Percentiles rank a stretch among this genome's conserved stretches.
Evolutionary conservation across 495 filamentous ascomycete species (phyloP).

Genomic region (Tuber aestivum): DNA sequence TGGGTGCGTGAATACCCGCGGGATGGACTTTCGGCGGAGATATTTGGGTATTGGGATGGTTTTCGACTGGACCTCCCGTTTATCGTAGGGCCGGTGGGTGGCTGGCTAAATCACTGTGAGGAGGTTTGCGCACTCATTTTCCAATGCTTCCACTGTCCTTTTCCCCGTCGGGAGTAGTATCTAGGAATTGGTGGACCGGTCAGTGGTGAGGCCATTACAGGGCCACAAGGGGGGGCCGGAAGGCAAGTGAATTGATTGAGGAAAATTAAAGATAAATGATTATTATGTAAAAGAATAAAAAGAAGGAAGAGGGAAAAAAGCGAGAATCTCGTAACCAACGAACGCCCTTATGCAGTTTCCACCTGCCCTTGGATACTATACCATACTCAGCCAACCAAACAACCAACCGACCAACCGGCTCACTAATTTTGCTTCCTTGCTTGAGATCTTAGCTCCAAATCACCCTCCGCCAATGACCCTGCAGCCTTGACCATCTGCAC

Average conservation of each 20-base stretch:
- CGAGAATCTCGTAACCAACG: not conserved
- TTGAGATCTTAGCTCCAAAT: conserved; percentile 53
- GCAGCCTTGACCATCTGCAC: conserved; percentile 91
- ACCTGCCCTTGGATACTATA: not conserved
- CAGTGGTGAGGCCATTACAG: not conserved
- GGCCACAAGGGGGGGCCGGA: not conserved
- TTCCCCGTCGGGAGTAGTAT: not conserved
- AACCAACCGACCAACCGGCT: not conserved
- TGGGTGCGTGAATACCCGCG: too few species aligned
- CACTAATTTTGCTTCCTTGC: conserved; percentile 16
- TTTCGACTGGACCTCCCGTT: not conserved
- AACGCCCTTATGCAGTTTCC: not conserved
- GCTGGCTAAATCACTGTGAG: not conserved
- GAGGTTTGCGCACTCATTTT: not conserved
- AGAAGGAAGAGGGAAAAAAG: not conserved
- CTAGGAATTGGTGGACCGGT: not conserved
- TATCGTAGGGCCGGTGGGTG: not conserved
- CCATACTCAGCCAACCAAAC: not conserved
- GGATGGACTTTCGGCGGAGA: not conserved
- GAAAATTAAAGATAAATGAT: not conserved
- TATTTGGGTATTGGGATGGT: not conserved
- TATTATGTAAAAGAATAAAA: not conserved
- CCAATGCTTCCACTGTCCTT: not conserved
- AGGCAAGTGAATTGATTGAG: not conserved
- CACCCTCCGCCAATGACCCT: conserved; percentile 87